phyloP scores from a whole-genome alignment of 2,329 filamentous ascomycete species.

The Neofusicoccum sp. region DNA sequence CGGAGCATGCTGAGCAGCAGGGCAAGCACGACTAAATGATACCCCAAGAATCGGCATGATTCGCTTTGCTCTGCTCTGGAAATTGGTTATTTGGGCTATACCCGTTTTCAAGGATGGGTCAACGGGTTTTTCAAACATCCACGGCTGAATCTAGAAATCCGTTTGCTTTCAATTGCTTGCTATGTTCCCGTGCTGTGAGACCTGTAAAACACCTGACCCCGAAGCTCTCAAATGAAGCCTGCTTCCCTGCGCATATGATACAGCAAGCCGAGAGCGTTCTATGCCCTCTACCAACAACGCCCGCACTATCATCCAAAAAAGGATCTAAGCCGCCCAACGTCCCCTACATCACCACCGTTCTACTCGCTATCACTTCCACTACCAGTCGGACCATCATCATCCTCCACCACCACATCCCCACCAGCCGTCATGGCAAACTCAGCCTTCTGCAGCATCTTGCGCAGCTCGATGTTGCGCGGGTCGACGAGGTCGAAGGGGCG shows the following conservation, averaged over 20 bases:
- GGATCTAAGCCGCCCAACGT: slow-evolving; percentile 5
- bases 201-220: slow-evolving; percentile 7
- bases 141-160: background rate
- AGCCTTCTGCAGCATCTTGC: slow-evolving; percentile 65
- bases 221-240: background rate
- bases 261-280: slow-evolving; percentile 3
- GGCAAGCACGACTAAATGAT: too few species aligned
- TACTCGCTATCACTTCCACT: slow-evolving; percentile 49
- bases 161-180: background rate
- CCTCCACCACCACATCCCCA: slow-evolving; percentile 50
- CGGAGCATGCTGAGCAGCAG: too few species aligned
- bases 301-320: slow-evolving; percentile 1
- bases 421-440: slow-evolving; percentile 60
- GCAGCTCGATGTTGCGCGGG: slow-evolving; percentile 63
- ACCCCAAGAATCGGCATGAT: too few species aligned
- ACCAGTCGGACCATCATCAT: slow-evolving; percentile 44
- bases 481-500: slow-evolving; percentile 72
- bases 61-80: too few species aligned
- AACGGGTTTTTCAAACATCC: too few species aligned
- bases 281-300: slow-evolving; percentile 10
- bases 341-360: background rate
- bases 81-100: too few species aligned
- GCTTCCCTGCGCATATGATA: background rate
- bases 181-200: slow-evolving; percentile 8
- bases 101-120: too few species aligned